Evolutionary conservation across 2,329 filamentous ascomycete genomes (phyloP), one percentile per base, ranked within the genome.

Genomic region (Diplodia seriata): DNA sequence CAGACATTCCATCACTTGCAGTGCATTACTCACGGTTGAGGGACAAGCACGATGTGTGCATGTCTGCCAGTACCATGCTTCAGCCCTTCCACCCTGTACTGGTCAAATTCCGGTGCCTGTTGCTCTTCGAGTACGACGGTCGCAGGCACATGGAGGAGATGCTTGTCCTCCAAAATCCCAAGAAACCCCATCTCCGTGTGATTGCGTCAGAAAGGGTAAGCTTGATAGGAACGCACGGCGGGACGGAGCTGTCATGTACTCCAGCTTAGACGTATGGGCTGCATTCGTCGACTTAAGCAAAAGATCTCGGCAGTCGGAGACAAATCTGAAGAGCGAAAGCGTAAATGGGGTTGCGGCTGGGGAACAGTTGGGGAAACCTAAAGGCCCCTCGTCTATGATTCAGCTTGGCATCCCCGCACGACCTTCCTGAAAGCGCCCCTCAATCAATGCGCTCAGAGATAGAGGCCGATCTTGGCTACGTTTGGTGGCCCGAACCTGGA

Each of bases 1-100:
- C 18, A 18, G 23, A 15, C 8, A 7, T 14, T 18, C 4, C 4
- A 7, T 49, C 40, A 23, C 40, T 11, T 23, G 26, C 20, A 8
- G 31, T 33, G 6, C 18, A 18, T 15, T 23, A 26, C 74, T 20
- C 74, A 76, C 75, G 76, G 76, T 67, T 77, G 76, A 12, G 76
- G 76, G 20, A 77, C 75, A 14, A 77, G 69, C 23, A 77, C 72
- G 29, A 77, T 75, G 59, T 77, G 72, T 49, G 75, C 69, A 71
- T 77, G 69, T 69, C 71, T 77, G 36, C 75, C 76, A 15, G 71
- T 75, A 50, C 75, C 75, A 64, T 76, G 75, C 71, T 77, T 77
- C 67, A 77, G 54, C 5, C 70, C 73, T 33, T 71, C 72, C 15
- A 38, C 40, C 2, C 56, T 36, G 40, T 71, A 71, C 7, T 70